Evolutionary conservation across 139 green algal species (phyloP), one percentile per base, ranked within the genome.

Genomic region (Picochlorum sp.): DNA sequence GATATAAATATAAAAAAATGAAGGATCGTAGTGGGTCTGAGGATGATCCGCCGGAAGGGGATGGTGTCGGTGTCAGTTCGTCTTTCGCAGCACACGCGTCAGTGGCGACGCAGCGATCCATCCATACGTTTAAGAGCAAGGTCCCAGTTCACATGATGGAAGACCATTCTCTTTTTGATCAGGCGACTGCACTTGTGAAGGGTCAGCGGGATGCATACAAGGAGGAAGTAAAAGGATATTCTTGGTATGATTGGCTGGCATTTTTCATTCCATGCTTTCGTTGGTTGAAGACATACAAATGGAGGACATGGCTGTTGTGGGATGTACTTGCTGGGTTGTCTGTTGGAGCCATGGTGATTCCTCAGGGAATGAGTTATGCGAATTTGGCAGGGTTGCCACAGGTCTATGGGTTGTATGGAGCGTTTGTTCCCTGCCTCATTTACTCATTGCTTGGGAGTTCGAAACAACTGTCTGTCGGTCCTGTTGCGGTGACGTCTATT

Each of bases 351-450:
- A 85, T 92, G 81, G 83, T 93, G 28, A 75, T 93, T 21, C 86
- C 86, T 1, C 58, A 67, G 26, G 69, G 69, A 24, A 81, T 92
- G 79, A 82, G 70, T 3, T 92, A 91, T 59, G 86, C 86, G 41
- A 81, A 76, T 24, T 63, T 88, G 49, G 86, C 86, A 0, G 83
- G 82, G 47, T 66, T 90, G 57, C 85, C 84, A 0, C 55, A 76
- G 2, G 79, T 84, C 21, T 95, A 86, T 61, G 90, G 90, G n/a
- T 82, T 96, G 45, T 96, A 96, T 67, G 82, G 83, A 13, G 83
- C 83, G 3, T 95, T 93, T 72, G 66, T 92, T 11, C 90, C 90
- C 6, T 71, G 81, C 28, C 31, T 93, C 3, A 76, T 83, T 11
- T 96, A 96, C 70, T 66, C 82, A 0, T 54, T 86, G 23, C 77